phyloP scores from a whole-genome alignment of 139 green algal genomes.

The Penium margaritaceum region DNA sequence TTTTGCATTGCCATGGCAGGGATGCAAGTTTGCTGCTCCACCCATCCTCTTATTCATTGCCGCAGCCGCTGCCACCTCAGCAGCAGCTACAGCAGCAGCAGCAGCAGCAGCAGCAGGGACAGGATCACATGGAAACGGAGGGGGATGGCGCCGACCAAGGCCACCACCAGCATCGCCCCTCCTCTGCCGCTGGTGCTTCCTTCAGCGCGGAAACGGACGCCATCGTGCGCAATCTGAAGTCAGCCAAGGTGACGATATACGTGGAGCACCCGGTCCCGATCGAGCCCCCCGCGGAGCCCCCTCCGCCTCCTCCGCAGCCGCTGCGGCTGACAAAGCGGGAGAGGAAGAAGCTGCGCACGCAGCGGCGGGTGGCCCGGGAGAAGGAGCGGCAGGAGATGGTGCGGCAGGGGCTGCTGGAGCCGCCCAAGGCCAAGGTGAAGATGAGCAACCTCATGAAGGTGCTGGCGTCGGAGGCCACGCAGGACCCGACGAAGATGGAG shows the following conservation, averaged over 20 bases:
- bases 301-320: slow-evolving; percentile 66
- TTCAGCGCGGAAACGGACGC: slow-evolving; percentile 15
- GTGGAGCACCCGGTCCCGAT: slow-evolving; percentile 70
- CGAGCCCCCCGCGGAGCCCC: slow-evolving; percentile 74
- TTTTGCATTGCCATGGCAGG: too few relatives aligned
- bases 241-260: slow-evolving; percentile 47
- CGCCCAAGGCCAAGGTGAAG: slow-evolving; percentile 90
- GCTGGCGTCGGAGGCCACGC: slow-evolving; percentile 71
- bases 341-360: slow-evolving; percentile 87
- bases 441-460: slow-evolving; percentile 92
- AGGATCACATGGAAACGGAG: too few relatives aligned
- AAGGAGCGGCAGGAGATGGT: slow-evolving; percentile 96
- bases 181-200: neutral
- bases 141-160: neutral
- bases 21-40: too few relatives aligned
- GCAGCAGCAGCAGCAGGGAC: too few relatives aligned
- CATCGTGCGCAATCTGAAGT: neutral
- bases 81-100: neutral
- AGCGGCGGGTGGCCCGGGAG: slow-evolving; percentile 77
- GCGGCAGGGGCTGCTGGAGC: slow-evolving; percentile 83
- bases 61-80: neutral
- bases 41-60: neutral
- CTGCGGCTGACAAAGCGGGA: slow-evolving; percentile 69
- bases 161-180: neutral
- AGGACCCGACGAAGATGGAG: slow-evolving; percentile 89